These are phyloP conservation scores for Vitis vinifera DNA, from an alignment of 164 flowering plant genomes.

Conservation along the genomic window ASM3070453v1 NC_081820.1:22568001-22568500, in stretches of 20 bases:
- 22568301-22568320: constrained; percentile 33
- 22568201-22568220: constrained; percentile 42
- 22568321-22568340: constrained; percentile 48
- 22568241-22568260: constrained; percentile 39
- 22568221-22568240: constrained; percentile 35
- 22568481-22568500: no score
- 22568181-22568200: constrained; percentile 15
- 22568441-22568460: not conserved
- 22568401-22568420: not conserved
- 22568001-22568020: constrained; percentile 60
- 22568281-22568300: not conserved
- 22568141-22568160: constrained; percentile 38
- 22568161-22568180: constrained; percentile 14
- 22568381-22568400: not conserved
- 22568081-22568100: constrained; percentile 17
- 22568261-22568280: not conserved
- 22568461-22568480: not conserved
- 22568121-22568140: constrained; percentile 32
- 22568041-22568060: constrained; percentile 41
- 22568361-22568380: constrained; percentile 51
- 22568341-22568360: constrained; percentile 60
- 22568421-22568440: not conserved
- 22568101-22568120: constrained; percentile 1
- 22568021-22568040: constrained; percentile 47
- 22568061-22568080: constrained; percentile 31